These are phyloP conservation scores for Neurospora sp. DNA, from an alignment of 495 filamentous ascomycete species.

Conservation along the genomic window DNA sequence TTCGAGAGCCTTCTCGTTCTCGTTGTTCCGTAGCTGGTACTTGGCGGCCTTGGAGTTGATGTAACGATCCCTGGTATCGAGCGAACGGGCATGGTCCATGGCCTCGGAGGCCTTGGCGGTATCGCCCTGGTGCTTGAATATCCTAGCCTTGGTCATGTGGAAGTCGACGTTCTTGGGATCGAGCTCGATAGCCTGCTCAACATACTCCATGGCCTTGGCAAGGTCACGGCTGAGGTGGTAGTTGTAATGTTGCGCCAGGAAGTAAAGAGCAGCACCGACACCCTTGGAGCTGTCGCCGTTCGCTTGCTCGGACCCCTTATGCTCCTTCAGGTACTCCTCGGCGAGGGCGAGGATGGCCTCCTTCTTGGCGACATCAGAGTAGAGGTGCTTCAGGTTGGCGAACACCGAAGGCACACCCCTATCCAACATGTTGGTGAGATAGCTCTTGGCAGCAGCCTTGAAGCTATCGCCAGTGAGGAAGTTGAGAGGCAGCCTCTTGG, in stretches of 20 bases:
- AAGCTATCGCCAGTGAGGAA: constrained; percentile 84
- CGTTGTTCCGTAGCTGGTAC: constrained; percentile 88
- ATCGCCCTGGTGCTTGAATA: constrained; percentile 88
- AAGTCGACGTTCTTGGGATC: constrained; percentile 78
- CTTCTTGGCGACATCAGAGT: constrained; percentile 65
- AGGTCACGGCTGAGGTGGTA: constrained; percentile 81
- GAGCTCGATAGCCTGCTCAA: constrained; percentile 73
- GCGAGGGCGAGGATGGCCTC: constrained; percentile 65
- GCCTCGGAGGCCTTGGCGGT: constrained; percentile 66
- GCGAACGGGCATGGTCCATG: constrained; percentile 77
- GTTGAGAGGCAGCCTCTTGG: constrained; percentile 77
- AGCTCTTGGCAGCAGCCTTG: constrained; percentile 63
- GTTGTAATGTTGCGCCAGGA: constrained; percentile 94
- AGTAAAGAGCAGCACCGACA: constrained; percentile 71
- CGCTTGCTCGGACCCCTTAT: constrained; percentile 26
- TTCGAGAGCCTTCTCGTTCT: constrained; percentile 71
- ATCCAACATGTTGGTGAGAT: constrained; percentile 76
- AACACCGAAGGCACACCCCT: constrained; percentile 97
- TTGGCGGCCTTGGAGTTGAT: constrained; percentile 98
- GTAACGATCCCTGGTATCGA: constrained; percentile 86
- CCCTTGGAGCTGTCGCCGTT: constrained; percentile 56
- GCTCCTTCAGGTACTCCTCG: constrained; percentile 60
- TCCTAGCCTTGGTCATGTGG: constrained; percentile 88
- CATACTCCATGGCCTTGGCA: constrained; percentile 66
- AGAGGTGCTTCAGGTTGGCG: constrained; percentile 89